phyloP scores from a whole-genome alignment of 108 stramenopile genomes.

The Ochromonas danica region DNA sequence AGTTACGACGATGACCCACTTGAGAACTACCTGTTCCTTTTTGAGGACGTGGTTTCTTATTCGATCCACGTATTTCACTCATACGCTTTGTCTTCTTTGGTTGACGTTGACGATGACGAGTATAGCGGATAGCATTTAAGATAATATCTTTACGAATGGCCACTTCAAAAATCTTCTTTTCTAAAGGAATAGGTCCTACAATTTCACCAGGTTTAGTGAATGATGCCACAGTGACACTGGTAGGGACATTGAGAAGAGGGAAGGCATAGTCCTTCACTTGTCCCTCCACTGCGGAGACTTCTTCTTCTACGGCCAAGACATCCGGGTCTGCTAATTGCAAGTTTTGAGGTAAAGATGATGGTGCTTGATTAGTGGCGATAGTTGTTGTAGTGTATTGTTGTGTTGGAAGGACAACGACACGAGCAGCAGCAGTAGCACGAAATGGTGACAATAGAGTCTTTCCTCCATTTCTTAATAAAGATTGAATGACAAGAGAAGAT shows the following conservation, averaged over 20 bases:
- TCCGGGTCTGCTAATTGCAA: background rate
- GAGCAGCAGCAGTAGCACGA: too few species aligned
- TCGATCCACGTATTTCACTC: slow-evolving; percentile 22
- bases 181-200: background rate
- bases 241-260: background rate
- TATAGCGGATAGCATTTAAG: background rate
- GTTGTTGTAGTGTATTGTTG: too few species aligned
- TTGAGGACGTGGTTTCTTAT: slow-evolving; percentile 25
- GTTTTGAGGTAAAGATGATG: background rate
- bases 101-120: background rate
- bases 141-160: background rate
- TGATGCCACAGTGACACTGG: background rate
- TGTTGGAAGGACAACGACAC: too few species aligned
- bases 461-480: too few species aligned
- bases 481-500: too few species aligned
- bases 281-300: background rate
- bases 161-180: slow-evolving; percentile 5
- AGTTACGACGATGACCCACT: slow-evolving; percentile 7
- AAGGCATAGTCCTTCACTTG: background rate
- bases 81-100: slow-evolving; percentile 17
- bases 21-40: background rate
- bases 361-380: too few species aligned
- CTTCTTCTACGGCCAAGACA: background rate
- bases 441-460: too few species aligned
- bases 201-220: background rate